These are phyloP conservation scores for Fusarium staphyleae DNA, from an alignment of 2,329 filamentous ascomycete species.

Conservation along the genomic window DNA sequence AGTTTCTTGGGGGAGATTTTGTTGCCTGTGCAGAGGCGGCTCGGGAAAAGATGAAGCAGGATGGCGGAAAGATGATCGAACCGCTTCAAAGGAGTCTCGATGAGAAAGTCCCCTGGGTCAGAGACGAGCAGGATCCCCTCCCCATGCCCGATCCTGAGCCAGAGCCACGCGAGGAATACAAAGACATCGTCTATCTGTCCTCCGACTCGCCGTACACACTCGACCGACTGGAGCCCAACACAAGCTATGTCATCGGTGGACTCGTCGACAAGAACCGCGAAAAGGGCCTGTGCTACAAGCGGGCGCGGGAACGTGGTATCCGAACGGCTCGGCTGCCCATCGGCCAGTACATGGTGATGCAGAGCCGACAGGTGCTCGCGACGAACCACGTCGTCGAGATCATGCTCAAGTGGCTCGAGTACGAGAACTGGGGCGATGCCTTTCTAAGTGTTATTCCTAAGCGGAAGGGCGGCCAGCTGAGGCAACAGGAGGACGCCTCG, in stretches of 20 bases:
- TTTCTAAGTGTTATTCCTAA: conserved; percentile 90
- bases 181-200: conserved; percentile 80
- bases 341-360: conserved; percentile 93
- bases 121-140: conserved; percentile 45
- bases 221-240: conserved; percentile 82
- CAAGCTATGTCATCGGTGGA: conserved; percentile 91
- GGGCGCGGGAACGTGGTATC: conserved; percentile 76
- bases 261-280: conserved; percentile 96
- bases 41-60: conserved; percentile 67
- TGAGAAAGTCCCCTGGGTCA: conserved; percentile 41
- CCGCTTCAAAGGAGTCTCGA: conserved; percentile 55
- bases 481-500: conserved; percentile 44
- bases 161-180: conserved; percentile 44
- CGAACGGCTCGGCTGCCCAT: conserved; percentile 92
- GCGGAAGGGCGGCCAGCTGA: conserved; percentile 81
- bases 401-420: conserved; percentile 91
- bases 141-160: conserved; percentile 47
- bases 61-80: conserved; percentile 66
- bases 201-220: conserved; percentile 90
- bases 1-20: conserved; percentile 78
- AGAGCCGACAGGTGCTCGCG: conserved; percentile 82
- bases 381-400: conserved; percentile 98
- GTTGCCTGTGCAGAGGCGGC: conserved; percentile 71
- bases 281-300: conserved; percentile 90
- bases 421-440: conserved; percentile 88